Evolutionary conservation across 352 stramenopile species (phyloP), one percentile per base, ranked within the genome.

Genomic region (Phytopythium helicoides): DNA sequence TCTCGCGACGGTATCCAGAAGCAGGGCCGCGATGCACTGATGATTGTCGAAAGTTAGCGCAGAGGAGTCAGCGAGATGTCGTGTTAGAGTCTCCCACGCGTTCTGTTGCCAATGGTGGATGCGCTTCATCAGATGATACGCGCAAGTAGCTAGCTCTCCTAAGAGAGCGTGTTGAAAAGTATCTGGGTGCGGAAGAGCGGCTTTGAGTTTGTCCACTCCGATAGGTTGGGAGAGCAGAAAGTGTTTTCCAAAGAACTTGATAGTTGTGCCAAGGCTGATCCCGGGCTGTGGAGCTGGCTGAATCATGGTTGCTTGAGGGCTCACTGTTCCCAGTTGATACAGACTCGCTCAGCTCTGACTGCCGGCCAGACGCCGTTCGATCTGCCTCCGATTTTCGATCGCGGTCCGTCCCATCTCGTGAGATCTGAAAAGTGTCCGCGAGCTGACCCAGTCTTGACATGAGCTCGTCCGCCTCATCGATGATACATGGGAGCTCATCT

Each of bases 41-140:
- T 89, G 75, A n/a, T 56, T 81, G 54, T 76, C 66, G 50, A 85
- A 81, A 6, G 72, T 69, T 15, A 86, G 37, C 8, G 64, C 40
- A 37, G 31, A 56, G 5, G 63, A 53, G 2, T 77, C 64, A 0
- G 51, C 38, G 33, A 73, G 72, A 49, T 85, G 76, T 25, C 60
- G 60, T 16, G 66, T 73, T 35, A 88, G 52, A 3, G 68, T 56
- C 11, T 76, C 74, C 74, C 74, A 88, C 3, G 68, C 44, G 1
- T 68, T 66, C 48, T 80, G 65, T 40, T 89, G 75, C 71, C 78
- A 87, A 41, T 86, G 75, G 14, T 89, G 72, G 19, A 86, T 37
- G 31, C 66, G 68, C 66, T 82, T 86, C 70, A 87, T 81, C 19
- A 89, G 64, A 21, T 86, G 73, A 37, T 82, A 80, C 8, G 73